Conservation (phyloP, 1,284 basidiomycete genomes). For the Sporisorium iseilematis-ciliati region DNA sequence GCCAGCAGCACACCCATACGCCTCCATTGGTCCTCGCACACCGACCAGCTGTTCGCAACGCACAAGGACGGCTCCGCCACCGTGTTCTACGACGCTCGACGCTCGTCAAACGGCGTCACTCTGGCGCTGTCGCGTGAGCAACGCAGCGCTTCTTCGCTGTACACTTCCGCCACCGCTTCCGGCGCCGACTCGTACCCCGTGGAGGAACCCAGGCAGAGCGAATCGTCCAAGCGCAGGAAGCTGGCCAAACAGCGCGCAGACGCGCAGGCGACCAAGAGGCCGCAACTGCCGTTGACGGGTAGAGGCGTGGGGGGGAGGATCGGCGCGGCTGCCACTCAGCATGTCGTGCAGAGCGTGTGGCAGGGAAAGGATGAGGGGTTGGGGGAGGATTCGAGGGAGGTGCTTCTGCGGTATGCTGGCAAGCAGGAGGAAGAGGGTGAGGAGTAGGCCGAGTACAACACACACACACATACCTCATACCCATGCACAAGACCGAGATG, state of each 20-base stretch:
- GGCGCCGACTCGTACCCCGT: constrained; percentile 15
- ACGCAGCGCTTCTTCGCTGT: constrained; percentile 16
- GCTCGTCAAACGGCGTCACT: constrained; percentile 90
- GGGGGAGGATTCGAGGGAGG: constrained; percentile 84
- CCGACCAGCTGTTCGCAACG: constrained; percentile 64
- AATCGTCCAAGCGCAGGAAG: constrained; percentile 79
- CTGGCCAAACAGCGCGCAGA: constrained; percentile 88
- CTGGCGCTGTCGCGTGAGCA: constrained; percentile 77
- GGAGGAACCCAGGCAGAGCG: constrained; percentile 57
- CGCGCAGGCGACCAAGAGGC: constrained; percentile 74
- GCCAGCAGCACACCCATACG: constrained; percentile 26
- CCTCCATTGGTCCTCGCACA: constrained; percentile 45
- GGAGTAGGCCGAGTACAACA: too few species aligned
- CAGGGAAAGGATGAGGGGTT: constrained; percentile 25
- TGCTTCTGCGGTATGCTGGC: constrained; percentile 90
- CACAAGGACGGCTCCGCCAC: constrained; percentile 78
- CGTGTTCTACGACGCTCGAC: constrained; percentile 88
- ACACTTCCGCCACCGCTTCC: constrained; percentile 1
- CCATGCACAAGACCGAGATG: too few species aligned
- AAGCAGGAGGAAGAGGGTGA: constrained; percentile 70
- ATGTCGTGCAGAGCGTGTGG: constrained; percentile 91
- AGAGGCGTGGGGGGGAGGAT: constrained; percentile 92
- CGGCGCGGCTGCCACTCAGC: constrained; percentile 92
- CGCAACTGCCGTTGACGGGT: constrained; percentile 82
- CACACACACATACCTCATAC: neutral